Evolutionary conservation across 768 basidiomycete genomes (phyloP).

Genomic region (Rhizopogon salebrosus): DNA sequence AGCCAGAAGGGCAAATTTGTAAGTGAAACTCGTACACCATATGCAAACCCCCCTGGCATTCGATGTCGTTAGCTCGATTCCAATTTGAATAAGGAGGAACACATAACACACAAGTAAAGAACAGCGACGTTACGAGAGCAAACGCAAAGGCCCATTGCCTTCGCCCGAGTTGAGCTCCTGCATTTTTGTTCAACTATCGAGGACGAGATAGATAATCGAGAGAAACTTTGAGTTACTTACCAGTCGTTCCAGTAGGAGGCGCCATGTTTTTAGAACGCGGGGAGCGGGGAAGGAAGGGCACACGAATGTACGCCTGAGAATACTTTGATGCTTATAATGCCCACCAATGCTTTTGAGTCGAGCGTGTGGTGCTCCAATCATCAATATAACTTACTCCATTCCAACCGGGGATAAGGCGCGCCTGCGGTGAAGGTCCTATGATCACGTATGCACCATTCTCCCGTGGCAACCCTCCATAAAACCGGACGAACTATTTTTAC

Average conservation of each 20-base stretch:
- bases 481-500: neutral
- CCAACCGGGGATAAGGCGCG: slow-evolving; percentile 3
- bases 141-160: slow-evolving; percentile 54
- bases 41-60: slow-evolving; percentile 58
- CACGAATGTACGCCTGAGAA: neutral
- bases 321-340: slow-evolving; percentile 4
- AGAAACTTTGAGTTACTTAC: slow-evolving; percentile 17
- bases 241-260: slow-evolving; percentile 36
- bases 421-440: slow-evolving; percentile 3
- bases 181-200: neutral
- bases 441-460: neutral
- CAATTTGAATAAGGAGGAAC: neutral
- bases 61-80: neutral
- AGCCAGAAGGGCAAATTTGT: slow-evolving; percentile 4
- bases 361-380: neutral
- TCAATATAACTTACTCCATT: neutral
- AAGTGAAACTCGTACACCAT: slow-evolving; percentile 41
- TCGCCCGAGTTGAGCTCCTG: slow-evolving; percentile 37
- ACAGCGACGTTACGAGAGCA: slow-evolving; percentile 65
- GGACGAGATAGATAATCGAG: neutral
- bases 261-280: slow-evolving; percentile 24
- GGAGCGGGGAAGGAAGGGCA: slow-evolving; percentile 3
- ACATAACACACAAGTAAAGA: slow-evolving; percentile 58
- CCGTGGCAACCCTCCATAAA: neutral
- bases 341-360: neutral